Evolutionary conservation across 192 early-diverging fungal genomes (phyloP).

Genomic region (Rhizophagus prolifer): DNA sequence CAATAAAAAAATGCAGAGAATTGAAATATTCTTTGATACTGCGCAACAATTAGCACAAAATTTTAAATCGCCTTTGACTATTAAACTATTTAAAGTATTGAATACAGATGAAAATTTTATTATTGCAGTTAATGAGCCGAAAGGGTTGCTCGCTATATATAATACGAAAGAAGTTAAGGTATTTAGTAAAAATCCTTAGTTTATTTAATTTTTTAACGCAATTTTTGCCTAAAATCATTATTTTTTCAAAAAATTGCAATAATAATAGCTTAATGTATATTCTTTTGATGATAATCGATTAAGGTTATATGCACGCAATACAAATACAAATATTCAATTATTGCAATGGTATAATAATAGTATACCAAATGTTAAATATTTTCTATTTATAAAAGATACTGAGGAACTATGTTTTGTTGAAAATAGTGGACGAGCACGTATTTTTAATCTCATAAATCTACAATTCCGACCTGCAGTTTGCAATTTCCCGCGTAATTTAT

Average conservation of each 20-base stretch:
- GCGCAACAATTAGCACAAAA: neutral
- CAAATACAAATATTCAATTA: constrained; percentile 20
- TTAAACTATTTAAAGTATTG: neutral
- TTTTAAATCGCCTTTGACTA: neutral
- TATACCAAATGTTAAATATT: neutral
- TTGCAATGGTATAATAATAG: constrained; percentile 16
- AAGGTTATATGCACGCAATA: neutral
- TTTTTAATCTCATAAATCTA: constrained; percentile 7
- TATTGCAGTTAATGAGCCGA: constrained; percentile 12
- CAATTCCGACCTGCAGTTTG: constrained; percentile 16
- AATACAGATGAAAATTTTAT: neutral
- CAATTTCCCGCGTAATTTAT: neutral
- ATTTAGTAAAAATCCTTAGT: neutral
- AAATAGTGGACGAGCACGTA: constrained; percentile 4
- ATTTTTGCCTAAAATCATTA: too few relatives aligned
- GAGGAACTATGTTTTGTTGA: constrained; percentile 25
- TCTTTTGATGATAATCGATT: neutral
- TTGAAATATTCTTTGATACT: neutral
- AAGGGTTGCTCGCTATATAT: constrained; percentile 21
- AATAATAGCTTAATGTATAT: constrained; percentile 17
- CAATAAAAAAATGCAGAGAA: neutral
- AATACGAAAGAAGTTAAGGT: neutral
- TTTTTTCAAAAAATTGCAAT: neutral
- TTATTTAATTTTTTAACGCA: too few relatives aligned
- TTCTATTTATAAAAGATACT: constrained; percentile 26